These are phyloP conservation scores for Rutstroemia sp. DNA, from an alignment of 2,329 filamentous ascomycete genomes.

Conservation along the genomic window DNA sequence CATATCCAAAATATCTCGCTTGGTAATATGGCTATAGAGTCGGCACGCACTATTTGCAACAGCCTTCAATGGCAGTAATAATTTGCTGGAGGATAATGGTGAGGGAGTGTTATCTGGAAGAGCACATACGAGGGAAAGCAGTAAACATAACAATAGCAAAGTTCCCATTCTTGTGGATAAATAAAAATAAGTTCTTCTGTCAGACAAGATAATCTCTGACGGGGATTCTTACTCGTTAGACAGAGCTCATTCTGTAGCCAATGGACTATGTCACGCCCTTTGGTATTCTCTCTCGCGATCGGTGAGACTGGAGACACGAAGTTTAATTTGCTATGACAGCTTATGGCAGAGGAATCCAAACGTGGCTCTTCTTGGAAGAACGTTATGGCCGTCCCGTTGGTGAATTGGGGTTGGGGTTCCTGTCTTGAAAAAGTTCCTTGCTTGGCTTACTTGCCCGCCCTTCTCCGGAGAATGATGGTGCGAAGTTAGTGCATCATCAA, in stretches of 20 bases:
- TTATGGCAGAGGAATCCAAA: too few relatives aligned
- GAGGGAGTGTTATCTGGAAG: neutral
- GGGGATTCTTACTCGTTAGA: conserved; percentile 2
- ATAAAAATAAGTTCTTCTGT: neutral
- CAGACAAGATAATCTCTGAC: conserved; percentile 3
- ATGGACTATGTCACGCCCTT: conserved; percentile 5
- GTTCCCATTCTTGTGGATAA: conserved; percentile 1
- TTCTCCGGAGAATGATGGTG: too few relatives aligned
- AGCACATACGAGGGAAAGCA: conserved; percentile 2
- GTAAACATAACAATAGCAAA: neutral
- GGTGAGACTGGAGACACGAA: too few relatives aligned
- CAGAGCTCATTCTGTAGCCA: conserved; percentile 1
- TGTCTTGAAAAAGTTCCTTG: too few relatives aligned
- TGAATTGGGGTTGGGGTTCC: too few relatives aligned
- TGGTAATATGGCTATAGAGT: conserved; percentile 13
- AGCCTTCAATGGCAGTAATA: conserved; percentile 9
- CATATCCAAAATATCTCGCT: conserved; percentile 19
- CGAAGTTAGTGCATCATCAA: too few relatives aligned
- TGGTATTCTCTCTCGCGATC: too few relatives aligned
- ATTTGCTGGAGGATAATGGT: neutral
- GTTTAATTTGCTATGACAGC: too few relatives aligned
- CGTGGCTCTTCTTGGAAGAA: too few relatives aligned
- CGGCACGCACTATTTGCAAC: conserved; percentile 14
- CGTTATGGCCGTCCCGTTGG: too few relatives aligned
- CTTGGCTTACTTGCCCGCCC: too few relatives aligned